Base-by-base conservation (phyloP, 140 eudicot species). In the Anethum foeniculum region DNA sequence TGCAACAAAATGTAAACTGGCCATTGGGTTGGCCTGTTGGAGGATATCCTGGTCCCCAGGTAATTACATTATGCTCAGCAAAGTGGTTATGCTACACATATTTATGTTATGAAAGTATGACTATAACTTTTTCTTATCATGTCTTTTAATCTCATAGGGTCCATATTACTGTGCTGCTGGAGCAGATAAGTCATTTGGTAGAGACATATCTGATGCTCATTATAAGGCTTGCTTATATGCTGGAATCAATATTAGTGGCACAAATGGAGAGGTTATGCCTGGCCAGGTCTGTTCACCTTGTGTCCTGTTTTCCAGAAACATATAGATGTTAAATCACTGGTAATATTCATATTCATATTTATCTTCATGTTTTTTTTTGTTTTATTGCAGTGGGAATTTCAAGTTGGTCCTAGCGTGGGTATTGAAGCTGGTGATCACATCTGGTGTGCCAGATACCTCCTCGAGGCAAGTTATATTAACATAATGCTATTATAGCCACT, bases 11-110 rank as follows among this genome's bases (percentile, higher is more conserved):
- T 80, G 97, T 92, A 71, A 92, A 92, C 1, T 95, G 99, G 97
- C 99, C 99, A 28, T 90, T 95, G 87, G 99, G 99, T 64, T 95
- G 99, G 97, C 99, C 99, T 38, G 93, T 86, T 82, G 99, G 97
- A 85, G 99, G 93, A 47, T 95, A 95, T 87, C 99, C 99, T 80
- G 99, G 99, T 84, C 99, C 97, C 76, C 99, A 94, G 99, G 99
- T 94, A 83, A 72, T 32, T 27, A 67, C 30, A 41, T 72, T 41
- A 68, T 52, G 72, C 56, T 73, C 54, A 28, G 12, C 67, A 43
- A 34, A 60, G 30, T 25, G 30, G 19, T n/a, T 49, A n/a, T 23
- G 32, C 54, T 82, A 36, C 36, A 60, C 27, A 2, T 11, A 39
- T 58, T 13, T 34, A 36, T 46, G 51, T 52, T 34, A 76, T 60